These are phyloP conservation scores for Penicillium sp. DNA, from an alignment of 2,329 filamentous ascomycete genomes.

Conservation along the genomic window DNA sequence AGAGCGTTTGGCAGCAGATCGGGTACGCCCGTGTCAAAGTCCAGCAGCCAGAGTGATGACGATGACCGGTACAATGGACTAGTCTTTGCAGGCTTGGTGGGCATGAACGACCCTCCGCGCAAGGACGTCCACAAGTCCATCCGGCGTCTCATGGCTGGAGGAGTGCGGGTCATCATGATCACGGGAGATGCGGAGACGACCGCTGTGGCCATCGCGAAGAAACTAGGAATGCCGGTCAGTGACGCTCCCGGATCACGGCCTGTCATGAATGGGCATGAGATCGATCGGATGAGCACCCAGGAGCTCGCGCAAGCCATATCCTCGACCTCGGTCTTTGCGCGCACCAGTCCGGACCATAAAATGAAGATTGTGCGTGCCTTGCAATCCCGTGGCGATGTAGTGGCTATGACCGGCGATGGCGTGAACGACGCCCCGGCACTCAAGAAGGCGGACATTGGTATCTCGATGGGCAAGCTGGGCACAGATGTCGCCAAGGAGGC, in stretches of 20 bases:
- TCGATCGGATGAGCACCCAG: conserved; percentile 81
- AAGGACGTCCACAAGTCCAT: conserved; percentile 86
- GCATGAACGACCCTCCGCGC: conserved; percentile 93
- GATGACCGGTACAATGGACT: conserved; percentile 75
- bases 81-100: conserved; percentile 82
- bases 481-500: conserved; percentile 97
- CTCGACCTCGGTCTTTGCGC: conserved; percentile 89
- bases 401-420: conserved; percentile 97
- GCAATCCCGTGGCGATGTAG: conserved; percentile 86
- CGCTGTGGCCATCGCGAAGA: conserved; percentile 82
- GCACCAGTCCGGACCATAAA: conserved; percentile 95
- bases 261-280: conserved; percentile 79
- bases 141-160: conserved; percentile 78
- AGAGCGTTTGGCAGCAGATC: conserved; percentile 48
- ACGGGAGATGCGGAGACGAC: conserved; percentile 94
- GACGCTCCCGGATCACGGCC: conserved; percentile 45
- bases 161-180: conserved; percentile 98
- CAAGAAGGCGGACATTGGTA: conserved; percentile 95
- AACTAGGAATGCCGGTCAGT: conserved; percentile 84
- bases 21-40: too few species aligned
- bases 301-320: conserved; percentile 77
- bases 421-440: conserved; percentile 95
- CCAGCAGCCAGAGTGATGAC: conserved; percentile 39
- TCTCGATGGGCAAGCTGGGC: conserved; percentile 88
- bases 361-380: conserved; percentile 90